Percentiles rank a stretch among this genome's conserved stretches.
These are phyloP conservation scores for Suhomyces anneliseae DNA, from an alignment of 1,139 yeast genomes.

Conservation along the genomic window DNA sequence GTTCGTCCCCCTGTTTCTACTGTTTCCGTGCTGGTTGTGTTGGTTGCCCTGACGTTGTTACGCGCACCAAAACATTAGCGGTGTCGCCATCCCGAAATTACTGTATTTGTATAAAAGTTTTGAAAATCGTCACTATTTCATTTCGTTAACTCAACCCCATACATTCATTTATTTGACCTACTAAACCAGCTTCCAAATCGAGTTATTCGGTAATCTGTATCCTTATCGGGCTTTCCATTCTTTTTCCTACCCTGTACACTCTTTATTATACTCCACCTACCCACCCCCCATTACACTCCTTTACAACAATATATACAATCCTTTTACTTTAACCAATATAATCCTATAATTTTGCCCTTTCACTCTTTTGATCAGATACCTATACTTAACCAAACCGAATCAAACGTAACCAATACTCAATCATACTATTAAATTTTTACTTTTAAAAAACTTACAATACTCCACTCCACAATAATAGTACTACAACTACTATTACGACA, in stretches of 20 bases:
- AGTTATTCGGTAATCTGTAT: neutral
- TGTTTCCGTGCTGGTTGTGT: constrained; percentile 5
- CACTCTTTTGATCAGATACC: neutral
- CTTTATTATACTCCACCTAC: neutral
- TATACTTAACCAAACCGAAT: neutral
- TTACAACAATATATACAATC: too few species aligned
- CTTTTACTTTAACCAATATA: neutral
- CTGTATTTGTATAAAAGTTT: constrained; percentile 15
- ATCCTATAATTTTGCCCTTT: neutral
- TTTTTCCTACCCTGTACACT: constrained; percentile 2
- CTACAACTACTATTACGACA: neutral
- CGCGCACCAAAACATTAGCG: constrained; percentile 7
- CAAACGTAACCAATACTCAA: neutral
- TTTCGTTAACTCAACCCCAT: neutral
- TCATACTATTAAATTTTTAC: too few species aligned
- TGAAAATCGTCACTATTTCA: constrained; percentile 1
- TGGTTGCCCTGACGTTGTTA: constrained; percentile 5
- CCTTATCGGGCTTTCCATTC: constrained; percentile 6
- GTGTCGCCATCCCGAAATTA: constrained; percentile 7
- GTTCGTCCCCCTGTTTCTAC: neutral
- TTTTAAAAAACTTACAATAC: too few species aligned
- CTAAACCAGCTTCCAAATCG: neutral
- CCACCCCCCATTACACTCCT: constrained; percentile 4
- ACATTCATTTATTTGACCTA: constrained; percentile 6
- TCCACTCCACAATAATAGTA: neutral